Conservation (phyloP, 2,329 filamentous ascomycete species). For the Paracorniculantispora psalliotae region DNA sequence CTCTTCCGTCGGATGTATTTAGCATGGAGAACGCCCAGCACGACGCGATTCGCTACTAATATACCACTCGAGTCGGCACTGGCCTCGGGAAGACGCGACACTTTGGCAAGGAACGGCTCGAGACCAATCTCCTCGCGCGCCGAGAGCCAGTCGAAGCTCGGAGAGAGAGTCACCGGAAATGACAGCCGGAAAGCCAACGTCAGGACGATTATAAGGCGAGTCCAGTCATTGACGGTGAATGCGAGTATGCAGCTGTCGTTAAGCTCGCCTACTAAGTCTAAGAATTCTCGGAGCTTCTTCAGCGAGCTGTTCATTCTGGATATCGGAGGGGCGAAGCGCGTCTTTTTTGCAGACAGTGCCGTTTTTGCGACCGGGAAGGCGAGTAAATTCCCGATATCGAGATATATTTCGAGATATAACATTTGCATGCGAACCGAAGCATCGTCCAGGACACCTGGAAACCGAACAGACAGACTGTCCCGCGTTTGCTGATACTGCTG, state of each 20-base stretch:
- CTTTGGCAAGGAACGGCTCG: not conserved
- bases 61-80: not conserved
- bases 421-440: slow-evolving; percentile 5
- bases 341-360: not conserved
- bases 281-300: slow-evolving; percentile 6
- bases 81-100: not conserved
- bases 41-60: slow-evolving; percentile 2
- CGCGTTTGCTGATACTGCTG: slow-evolving; percentile 3
- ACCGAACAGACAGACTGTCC: not conserved
- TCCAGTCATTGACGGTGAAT: slow-evolving; percentile 14
- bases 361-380: slow-evolving; percentile 12
- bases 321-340: not conserved
- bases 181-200: slow-evolving; percentile 11
- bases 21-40: not conserved
- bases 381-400: slow-evolving; percentile 13
- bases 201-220: slow-evolving; percentile 7
- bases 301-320: not conserved
- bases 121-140: slow-evolving; percentile 7
- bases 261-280: slow-evolving; percentile 8
- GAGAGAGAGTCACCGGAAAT: slow-evolving; percentile 6
- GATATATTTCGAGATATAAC: slow-evolving; percentile 14
- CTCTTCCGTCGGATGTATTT: not conserved
- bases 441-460: not conserved
- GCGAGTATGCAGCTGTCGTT: slow-evolving; percentile 5
- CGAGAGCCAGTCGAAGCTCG: slow-evolving; percentile 1